Conservation (phyloP, 495 filamentous ascomycete genomes). For the Aspergillus affinis region DNA sequence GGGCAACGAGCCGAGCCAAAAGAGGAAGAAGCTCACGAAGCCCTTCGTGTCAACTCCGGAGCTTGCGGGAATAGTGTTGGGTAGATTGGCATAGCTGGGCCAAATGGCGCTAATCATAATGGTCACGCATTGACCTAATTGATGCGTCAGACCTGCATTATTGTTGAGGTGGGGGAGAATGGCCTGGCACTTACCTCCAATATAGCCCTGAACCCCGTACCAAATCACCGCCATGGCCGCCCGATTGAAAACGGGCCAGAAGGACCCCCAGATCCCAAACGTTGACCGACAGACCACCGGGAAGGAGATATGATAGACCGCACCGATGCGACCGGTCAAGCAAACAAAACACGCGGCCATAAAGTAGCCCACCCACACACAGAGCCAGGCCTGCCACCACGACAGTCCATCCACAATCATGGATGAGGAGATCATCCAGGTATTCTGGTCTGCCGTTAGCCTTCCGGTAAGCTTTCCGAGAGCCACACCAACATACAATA, state of each 20-base stretch:
- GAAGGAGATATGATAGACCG: constrained; percentile 88
- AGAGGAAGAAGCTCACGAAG: constrained; percentile 79
- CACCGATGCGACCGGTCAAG: constrained; percentile 79
- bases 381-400: constrained; percentile 97
- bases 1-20: constrained; percentile 78
- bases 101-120: constrained; percentile 84
- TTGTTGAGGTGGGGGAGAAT: neutral
- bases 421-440: constrained; percentile 93
- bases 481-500: constrained; percentile 54
- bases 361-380: constrained; percentile 80
- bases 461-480: neutral
- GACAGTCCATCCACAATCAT: constrained; percentile 77
- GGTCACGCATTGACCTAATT: constrained; percentile 65
- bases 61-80: constrained; percentile 61
- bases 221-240: constrained; percentile 76
- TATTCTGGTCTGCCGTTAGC: constrained; percentile 56
- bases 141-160: constrained; percentile 7
- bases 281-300: constrained; percentile 73
- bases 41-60: constrained; percentile 75
- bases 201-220: constrained; percentile 85
- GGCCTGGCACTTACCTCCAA: constrained; percentile 57
- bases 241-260: constrained; percentile 91
- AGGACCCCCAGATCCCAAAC: constrained; percentile 83
- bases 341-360: constrained; percentile 75
- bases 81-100: constrained; percentile 63